phyloP scores from a whole-genome alignment of 495 filamentous ascomycete genomes.

The Corynascus novoguineensis region DNA sequence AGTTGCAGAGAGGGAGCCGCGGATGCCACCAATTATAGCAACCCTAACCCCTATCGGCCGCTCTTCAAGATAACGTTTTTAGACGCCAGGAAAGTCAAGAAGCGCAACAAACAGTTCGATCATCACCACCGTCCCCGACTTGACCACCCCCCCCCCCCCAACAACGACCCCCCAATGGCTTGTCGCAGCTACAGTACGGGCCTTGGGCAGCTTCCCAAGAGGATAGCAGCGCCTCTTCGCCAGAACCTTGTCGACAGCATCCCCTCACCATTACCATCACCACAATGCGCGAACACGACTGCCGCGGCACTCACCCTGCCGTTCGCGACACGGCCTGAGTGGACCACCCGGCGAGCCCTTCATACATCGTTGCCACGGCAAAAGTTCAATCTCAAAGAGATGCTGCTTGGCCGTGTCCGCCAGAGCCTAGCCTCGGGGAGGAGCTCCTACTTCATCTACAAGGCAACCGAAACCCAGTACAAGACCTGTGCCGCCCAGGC shows the following conservation, averaged over 20 bases:
- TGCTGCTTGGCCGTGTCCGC: slow-evolving; percentile 9
- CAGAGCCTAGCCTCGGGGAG: slow-evolving; percentile 1
- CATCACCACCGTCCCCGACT: neutral
- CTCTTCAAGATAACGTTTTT: slow-evolving; percentile 10
- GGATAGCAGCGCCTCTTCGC: slow-evolving; percentile 12
- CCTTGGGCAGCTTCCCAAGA: slow-evolving; percentile 19
- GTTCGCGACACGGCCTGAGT: neutral
- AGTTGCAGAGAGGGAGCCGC: too few species aligned
- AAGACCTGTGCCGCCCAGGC: slow-evolving; percentile 71
- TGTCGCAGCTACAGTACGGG: slow-evolving; percentile 24
- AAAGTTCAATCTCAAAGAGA: slow-evolving; percentile 1
- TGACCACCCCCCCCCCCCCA: neutral
- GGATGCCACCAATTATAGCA: too few species aligned
- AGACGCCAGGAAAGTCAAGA: neutral
- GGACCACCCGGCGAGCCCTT: slow-evolving; percentile 6
- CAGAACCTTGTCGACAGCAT: slow-evolving; percentile 3
- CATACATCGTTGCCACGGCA: slow-evolving; percentile 7
- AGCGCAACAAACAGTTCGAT: neutral
- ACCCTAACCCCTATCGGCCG: slow-evolving; percentile 25
- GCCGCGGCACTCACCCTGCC: neutral
- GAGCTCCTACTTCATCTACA: slow-evolving; percentile 32
- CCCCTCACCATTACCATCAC: neutral
- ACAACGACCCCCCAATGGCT: slow-evolving; percentile 25
- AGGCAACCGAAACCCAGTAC: slow-evolving; percentile 70
- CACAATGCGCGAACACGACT: neutral